Percentiles rank a stretch among this genome's conserved stretches.
Evolutionary conservation across 2,329 filamentous ascomycete genomes (phyloP).

Genomic region (Laburnicola sp.): DNA sequence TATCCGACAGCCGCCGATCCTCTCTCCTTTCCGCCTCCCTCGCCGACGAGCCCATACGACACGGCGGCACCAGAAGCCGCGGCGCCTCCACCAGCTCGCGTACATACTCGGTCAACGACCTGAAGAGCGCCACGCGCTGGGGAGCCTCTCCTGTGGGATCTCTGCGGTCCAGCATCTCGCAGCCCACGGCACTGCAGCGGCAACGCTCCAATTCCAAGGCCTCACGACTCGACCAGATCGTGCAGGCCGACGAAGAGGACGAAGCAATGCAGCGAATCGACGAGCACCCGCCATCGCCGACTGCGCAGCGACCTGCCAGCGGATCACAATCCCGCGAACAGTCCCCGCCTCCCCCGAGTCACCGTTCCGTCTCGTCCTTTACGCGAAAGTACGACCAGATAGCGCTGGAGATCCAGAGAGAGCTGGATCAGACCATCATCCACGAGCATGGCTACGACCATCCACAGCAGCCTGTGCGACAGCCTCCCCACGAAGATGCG

Average conservation of each 20-base stretch:
- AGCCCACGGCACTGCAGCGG: conserved; percentile 35
- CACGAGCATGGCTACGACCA: conserved; percentile 17
- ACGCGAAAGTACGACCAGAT: conserved; percentile 44
- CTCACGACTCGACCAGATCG: conserved; percentile 48
- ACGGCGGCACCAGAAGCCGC: conserved; percentile 40
- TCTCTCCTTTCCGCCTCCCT: conserved; percentile 58
- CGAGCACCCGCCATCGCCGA: conserved; percentile 22
- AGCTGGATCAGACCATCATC: conserved; percentile 29
- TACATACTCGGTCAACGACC: conserved; percentile 67
- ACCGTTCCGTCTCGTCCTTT: conserved; percentile 42
- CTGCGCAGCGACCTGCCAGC: conserved; percentile 13
- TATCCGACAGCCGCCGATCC: conserved; percentile 67
- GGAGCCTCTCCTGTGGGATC: conserved; percentile 70
- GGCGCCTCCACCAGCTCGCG: conserved; percentile 49
- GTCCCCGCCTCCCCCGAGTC: conserved; percentile 26
- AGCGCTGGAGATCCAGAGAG: conserved; percentile 38
- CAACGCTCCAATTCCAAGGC: conserved; percentile 47
- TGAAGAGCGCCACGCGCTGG: conserved; percentile 67
- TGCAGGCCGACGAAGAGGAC: conserved; percentile 41
- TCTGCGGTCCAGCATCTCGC: conserved; percentile 55
- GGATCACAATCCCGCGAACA: conserved; percentile 9
- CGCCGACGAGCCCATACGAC: conserved; percentile 32
- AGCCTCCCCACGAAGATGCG: conserved; percentile 12
- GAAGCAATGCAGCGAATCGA: conserved; percentile 11
- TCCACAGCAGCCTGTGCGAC: conserved; percentile 8